Evolutionary conservation across 2,329 filamentous ascomycete species (phyloP), one percentile per base, ranked within the genome.

Genomic region (Microsporum audouinii): DNA sequence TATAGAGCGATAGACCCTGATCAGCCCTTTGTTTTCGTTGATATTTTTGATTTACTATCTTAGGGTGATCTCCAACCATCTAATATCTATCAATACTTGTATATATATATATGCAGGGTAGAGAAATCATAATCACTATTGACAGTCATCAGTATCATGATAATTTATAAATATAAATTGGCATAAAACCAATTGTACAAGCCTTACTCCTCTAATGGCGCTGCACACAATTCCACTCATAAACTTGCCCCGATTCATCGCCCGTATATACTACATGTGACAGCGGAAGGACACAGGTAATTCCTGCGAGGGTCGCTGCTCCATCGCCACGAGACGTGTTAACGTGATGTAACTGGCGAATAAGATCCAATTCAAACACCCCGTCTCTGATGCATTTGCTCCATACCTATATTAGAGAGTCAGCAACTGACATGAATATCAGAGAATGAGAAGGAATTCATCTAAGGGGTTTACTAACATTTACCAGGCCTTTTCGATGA

Each of bases 191-290:
- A 23, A 23, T 23, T 23, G 17, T 23, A 23, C 17, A 23, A 23
- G 17, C 17, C 17, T 23, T 23, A 23, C 17, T 23, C 17, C 5
- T 34, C 41, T 67, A 78, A 64, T 76, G 77, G 34, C 79, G 74
- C 64, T 80, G 78, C 49, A 83, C 77, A 65, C 80, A 82, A 66
- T 80, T 78, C 80, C 80, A 83, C 71, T 83, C 80, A 66, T 81
- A 82, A 74, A 99, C 92, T 78, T 86, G 82, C 34, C 94, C 94
- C 65, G 91, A 88, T 65, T 97, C 94, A 76, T 97, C 94, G 2
- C 92, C 94, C 0, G 91, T 96, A 74, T 96, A 97, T 7, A 97
- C 85, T 64, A 87, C 82, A 64, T 87, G 86, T 59, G 89, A 84
- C 81, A 91, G 88, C 2, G 92, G 88, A 61, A 88, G 80, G 59